Evolutionary conservation across 208 protist species (phyloP).

Genomic region (Leishmania martiniquensis): DNA sequence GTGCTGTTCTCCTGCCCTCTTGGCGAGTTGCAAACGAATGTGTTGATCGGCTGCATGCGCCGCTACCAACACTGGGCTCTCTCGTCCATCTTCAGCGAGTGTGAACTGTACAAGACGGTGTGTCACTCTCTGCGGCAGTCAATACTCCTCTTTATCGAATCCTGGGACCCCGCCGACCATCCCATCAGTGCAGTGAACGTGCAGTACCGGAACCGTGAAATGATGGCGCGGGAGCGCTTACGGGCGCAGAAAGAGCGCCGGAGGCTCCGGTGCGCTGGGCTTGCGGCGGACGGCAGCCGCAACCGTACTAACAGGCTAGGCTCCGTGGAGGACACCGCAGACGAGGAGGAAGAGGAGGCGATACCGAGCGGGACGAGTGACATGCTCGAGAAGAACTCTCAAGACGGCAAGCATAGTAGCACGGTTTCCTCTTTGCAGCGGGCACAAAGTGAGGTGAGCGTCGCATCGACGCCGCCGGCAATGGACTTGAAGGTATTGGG

Average conservation of each 20-base stretch:
- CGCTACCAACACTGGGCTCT: conserved; percentile 86
- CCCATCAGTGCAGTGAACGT: conserved; percentile 55
- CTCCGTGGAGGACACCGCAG: conserved; percentile 9
- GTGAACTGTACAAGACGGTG: conserved; percentile 74
- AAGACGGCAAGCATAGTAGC: conserved; percentile 1
- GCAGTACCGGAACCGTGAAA: conserved; percentile 31
- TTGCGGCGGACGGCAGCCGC: neutral
- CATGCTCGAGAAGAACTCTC: conserved; percentile 4
- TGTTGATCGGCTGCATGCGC: conserved; percentile 87
- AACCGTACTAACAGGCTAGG: neutral
- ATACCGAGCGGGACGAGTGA: conserved; percentile 4
- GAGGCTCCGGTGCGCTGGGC: conserved; percentile 5
- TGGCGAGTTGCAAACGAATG: conserved; percentile 88
- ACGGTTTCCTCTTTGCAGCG: conserved; percentile 7
- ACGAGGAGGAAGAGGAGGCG: neutral
- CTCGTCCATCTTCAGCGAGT: conserved; percentile 77
- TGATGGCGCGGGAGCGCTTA: conserved; percentile 20
- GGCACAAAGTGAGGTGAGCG: conserved; percentile 9
- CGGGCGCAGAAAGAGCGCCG: conserved; percentile 27
- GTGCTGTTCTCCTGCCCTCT: conserved; percentile 88
- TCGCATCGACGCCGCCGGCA: conserved; percentile 9
- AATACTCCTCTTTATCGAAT: conserved; percentile 68
- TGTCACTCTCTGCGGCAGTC: conserved; percentile 46
- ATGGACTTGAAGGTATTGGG: conserved; percentile 5
- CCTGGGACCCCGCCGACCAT: conserved; percentile 59